Base-by-base conservation (phyloP, 2,329 filamentous ascomycete species). In the Calonectria fujianensis region DNA sequence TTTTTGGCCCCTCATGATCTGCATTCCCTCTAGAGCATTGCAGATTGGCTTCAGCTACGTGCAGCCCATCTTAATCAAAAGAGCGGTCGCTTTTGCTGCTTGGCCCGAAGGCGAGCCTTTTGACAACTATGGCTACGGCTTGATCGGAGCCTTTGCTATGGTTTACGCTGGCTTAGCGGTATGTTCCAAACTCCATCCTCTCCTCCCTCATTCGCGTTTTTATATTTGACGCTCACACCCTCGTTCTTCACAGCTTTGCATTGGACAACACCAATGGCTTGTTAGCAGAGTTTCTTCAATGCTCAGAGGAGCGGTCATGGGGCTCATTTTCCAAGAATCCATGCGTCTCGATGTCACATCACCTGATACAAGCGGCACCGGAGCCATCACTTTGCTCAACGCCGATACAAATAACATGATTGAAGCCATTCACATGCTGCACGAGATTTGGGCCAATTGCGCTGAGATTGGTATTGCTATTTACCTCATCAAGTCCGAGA, bases 401-500 rank as follows among this genome's bases (percentile, higher is more conserved):
- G 80, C 82, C 18, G 82, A 83, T 48, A 75, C 79, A 32, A 79
- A 83, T 51, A 76, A 74, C 20, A 81, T 83, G 68, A 76, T 74
- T 6, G 75, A 75, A 37, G 77, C 67, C 29, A 75, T 81, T 24
- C 66, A 70, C 29, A 74, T 74, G 37, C 52, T 78, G 1, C 76
- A 80, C 63, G 80, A 82, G 52, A 65, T 80, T 10, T 80, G 80
- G 75, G 76, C 76, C 1, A 78, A 72, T 16, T 63, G 79, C 0
- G 31, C 82, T 27, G 80, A 83, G 57, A 79, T 84, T 29, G 79
- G 51, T 0, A 66, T 83, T 37, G 80, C 80, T 3, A 78, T 81
- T 18, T 83, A 79, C 54, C 73, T 84, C 8, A 75, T 84, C 18
- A 75, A 78, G 27, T 66, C 78, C 13, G 75, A 89, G 71, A 82